A percentile compares a stretch with the other conserved stretches of the same genome.
phyloP scores from a whole-genome alignment of 2,329 filamentous ascomycete genomes.

The Berkeleyomyces basicola region DNA sequence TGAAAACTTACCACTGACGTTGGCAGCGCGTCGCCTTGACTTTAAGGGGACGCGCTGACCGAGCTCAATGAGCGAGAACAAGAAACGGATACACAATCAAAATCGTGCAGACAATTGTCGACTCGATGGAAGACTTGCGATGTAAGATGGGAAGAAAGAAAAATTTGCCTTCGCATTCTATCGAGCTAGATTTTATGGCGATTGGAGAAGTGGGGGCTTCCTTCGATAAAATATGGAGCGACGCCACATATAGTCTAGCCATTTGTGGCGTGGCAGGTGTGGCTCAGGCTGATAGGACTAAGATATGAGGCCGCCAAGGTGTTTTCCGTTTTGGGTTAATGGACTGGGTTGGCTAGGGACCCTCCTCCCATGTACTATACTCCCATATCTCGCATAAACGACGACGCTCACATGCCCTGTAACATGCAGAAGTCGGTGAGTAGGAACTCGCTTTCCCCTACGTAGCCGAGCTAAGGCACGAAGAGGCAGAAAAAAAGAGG shows the following conservation, averaged over 20 bases:
- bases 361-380: background rate
- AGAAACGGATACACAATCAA: background rate
- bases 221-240: background rate
- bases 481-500: background rate
- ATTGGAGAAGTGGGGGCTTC: constrained; percentile 10
- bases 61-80: background rate
- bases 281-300: background rate
- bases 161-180: constrained; percentile 12
- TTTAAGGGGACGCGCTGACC: constrained; percentile 3
- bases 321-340: background rate
- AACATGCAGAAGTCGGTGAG: constrained; percentile 8
- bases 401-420: constrained; percentile 4
- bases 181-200: constrained; percentile 8
- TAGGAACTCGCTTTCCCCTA: constrained; percentile 1
- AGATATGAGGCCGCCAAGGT: constrained; percentile 10
- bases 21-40: background rate
- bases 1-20: constrained; percentile 7
- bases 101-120: constrained; percentile 1
- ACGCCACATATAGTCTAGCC: constrained; percentile 5
- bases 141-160: background rate
- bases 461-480: constrained; percentile 2
- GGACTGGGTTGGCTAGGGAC: background rate
- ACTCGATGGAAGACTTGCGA: background rate
- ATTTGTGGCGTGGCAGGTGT: background rate
- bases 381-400: background rate